Evolutionary conservation across 2,329 filamentous ascomycete species (phyloP).

Genomic region (Apiospora malaysiana): DNA sequence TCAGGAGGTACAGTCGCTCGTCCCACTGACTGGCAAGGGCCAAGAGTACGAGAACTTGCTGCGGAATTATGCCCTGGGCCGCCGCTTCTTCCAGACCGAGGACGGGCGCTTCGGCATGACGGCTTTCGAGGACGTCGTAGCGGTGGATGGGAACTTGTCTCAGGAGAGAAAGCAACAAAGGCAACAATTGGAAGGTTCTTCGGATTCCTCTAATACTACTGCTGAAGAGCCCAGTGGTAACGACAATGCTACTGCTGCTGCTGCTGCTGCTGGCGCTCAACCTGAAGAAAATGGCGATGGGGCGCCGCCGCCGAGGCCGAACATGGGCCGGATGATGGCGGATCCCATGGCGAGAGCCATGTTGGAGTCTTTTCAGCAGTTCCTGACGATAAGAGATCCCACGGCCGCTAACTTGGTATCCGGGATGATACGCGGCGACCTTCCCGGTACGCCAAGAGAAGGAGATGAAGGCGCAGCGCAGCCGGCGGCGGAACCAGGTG

Average conservation of each 20-base stretch:
- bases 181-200: not conserved
- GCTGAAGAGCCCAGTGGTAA: not conserved
- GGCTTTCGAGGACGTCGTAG: constrained; percentile 31
- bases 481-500: not conserved
- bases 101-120: constrained; percentile 33
- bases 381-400: constrained; percentile 26
- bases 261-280: not conserved
- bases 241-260: not conserved
- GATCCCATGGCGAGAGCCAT: constrained; percentile 28
- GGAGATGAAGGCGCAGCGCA: not conserved
- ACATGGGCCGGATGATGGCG: constrained; percentile 25
- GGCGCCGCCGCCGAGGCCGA: not conserved
- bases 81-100: constrained; percentile 33
- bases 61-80: constrained; percentile 22
- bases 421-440: constrained; percentile 27
- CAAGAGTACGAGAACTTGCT: constrained; percentile 27
- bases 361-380: constrained; percentile 30
- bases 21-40: constrained; percentile 25
- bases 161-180: constrained; percentile 15
- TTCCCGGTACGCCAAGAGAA: constrained; percentile 1
- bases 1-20: constrained; percentile 26
- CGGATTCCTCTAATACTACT: not conserved
- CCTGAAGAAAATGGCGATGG: not conserved
- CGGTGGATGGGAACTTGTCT: constrained; percentile 23
- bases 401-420: constrained; percentile 10